Evolutionary conservation across 2,329 filamentous ascomycete genomes (phyloP), one percentile per base, ranked within the genome.

Genomic region (Penicillium verrucosum): DNA sequence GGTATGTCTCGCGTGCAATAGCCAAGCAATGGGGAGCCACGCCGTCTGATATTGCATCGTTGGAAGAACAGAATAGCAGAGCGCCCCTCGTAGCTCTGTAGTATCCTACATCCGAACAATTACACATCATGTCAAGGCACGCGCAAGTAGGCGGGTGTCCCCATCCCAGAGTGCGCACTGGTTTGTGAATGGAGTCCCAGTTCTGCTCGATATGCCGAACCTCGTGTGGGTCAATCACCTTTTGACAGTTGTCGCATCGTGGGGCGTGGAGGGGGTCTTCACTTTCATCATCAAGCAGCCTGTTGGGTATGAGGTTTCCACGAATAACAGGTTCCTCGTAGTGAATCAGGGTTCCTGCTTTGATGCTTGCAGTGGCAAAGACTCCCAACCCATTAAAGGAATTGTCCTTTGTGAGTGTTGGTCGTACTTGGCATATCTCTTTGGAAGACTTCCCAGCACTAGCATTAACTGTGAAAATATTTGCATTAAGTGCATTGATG

Each of bases 301-400:
- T 50, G 16, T 51, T 51, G 5, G 48, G 48, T 8, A 60, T 58
- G 38, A 74, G 67, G 58, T 73, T 66, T 16, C 73, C 68, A 47
- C 73, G 64, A n/a, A 73, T 66, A 3, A 67, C 68, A 3, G 73
- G 73, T 40, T 74, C 72, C 47, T 74, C 72, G 23, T 59, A 65
- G 55, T 69, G 67, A 34, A 75, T 66, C 7, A 70, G 18, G 27
- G 66, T 60, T 1, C 64, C 64, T 23, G 50, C 46, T 16, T 51
- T 34, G 37, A 75, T 73, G 6, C 64, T 25, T 14, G 54, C 38
- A 3, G 51, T 65, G 7, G 73, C 73, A 49, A 68, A 68, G n/a
- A 74, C 66, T 2, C 52, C 61, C 58, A n/a, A 69, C 14, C 32
- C 60, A 48, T n/a, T 53, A 40, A 50, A 43, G 14, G 29, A 43